A percentile compares a stretch with the other conserved stretches of the same genome.
phyloP scores from a whole-genome alignment of 2,329 filamentous ascomycete species.

The Rhinocladiella similis region DNA sequence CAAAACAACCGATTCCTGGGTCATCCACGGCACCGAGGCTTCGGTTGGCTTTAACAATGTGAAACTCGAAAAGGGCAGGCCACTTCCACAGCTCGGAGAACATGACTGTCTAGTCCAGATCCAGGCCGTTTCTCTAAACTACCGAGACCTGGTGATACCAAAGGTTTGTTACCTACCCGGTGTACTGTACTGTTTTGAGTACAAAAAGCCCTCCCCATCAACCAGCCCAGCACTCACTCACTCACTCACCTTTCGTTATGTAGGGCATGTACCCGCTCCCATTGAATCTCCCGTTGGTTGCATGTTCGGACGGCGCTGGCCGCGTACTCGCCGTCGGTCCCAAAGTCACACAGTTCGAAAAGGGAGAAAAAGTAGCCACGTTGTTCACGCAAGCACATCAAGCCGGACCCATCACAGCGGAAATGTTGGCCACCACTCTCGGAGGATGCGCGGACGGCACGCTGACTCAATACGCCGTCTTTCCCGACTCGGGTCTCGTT shows the following conservation, averaged over 20 bases:
- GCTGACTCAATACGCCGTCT: conserved; percentile 67
- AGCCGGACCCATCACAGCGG: conserved; percentile 47
- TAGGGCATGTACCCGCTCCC: conserved; percentile 51
- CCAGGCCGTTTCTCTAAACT: conserved; percentile 51
- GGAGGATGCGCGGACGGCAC: conserved; percentile 69
- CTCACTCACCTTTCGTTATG: neutral
- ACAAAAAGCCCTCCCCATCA: neutral
- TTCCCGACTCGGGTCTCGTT: conserved; percentile 69
- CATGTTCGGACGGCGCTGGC: conserved; percentile 46
- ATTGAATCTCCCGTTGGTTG: conserved; percentile 43
- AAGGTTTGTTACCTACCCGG: conserved; percentile 30
- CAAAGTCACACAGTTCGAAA: conserved; percentile 57
- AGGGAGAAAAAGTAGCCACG: conserved; percentile 58
- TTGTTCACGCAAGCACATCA: conserved; percentile 61
- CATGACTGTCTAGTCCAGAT: conserved; percentile 71
- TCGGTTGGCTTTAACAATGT: conserved; percentile 11
- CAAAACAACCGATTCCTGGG: conserved; percentile 18
- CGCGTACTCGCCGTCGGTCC: conserved; percentile 54
- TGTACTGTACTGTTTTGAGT: neutral
- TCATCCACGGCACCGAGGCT: conserved; percentile 7
- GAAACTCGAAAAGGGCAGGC: conserved; percentile 50
- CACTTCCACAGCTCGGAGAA: conserved; percentile 64
- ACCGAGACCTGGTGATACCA: conserved; percentile 50
- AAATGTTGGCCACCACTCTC: conserved; percentile 55
- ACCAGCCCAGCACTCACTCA: neutral